Evolutionary conservation across 306 rosid genomes (phyloP).

Genomic region (Prunus mume): DNA sequence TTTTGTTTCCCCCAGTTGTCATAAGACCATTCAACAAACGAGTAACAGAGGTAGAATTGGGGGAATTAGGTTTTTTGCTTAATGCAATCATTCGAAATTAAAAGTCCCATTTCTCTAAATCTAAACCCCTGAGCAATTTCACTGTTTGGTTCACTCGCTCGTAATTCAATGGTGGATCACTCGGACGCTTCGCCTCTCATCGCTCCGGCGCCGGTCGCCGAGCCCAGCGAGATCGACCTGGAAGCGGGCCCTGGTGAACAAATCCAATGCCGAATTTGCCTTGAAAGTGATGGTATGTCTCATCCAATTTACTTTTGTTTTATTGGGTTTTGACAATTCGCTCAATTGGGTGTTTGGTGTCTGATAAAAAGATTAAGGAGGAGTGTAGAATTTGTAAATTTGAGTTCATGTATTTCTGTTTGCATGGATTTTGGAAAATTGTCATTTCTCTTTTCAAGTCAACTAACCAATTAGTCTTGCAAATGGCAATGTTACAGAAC

Average conservation of each 20-base stretch:
- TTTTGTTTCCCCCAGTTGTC: not conserved
- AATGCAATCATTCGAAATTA: constrained; percentile 9
- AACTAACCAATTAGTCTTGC: not conserved
- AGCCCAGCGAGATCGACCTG: constrained; percentile 82
- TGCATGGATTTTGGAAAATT: not conserved
- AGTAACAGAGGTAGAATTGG: not conserved
- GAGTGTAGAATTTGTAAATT: not conserved
- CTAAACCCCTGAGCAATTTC: not conserved
- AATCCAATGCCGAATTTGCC: constrained; percentile 98
- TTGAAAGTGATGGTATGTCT: constrained; percentile 83
- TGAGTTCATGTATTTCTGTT: not conserved
- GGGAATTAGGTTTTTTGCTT: constrained; percentile 15
- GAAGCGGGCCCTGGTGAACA: constrained; percentile 97
- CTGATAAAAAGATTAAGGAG: not conserved
- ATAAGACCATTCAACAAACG: not conserved
- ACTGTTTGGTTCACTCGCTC: not conserved
- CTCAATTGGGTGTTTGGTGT: constrained; percentile 6
- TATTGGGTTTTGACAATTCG: constrained; percentile 13
- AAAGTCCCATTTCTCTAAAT: not conserved
- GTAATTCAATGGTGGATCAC: constrained; percentile 68
- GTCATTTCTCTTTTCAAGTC: not conserved
- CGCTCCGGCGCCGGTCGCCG: constrained; percentile 54
- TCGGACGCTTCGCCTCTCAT: constrained; percentile 75
- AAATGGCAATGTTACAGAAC: not conserved
- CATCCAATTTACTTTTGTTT: not conserved